Base-by-base conservation (phyloP, 1,139 yeast genomes). In the Kodamaea sp. region DNA sequence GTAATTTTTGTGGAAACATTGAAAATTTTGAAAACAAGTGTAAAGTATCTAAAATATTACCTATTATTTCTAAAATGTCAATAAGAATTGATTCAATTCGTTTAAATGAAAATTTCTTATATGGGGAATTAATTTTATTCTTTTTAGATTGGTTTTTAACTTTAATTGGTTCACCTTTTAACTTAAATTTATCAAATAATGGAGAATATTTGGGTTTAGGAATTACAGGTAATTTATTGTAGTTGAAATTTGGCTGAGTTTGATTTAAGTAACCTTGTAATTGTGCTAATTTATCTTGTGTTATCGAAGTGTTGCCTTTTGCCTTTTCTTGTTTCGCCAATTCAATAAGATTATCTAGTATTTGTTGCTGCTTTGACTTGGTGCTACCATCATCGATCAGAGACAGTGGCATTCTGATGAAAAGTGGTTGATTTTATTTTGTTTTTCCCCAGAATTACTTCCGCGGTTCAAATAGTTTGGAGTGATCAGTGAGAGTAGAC, bases 11-110 rank as follows among this genome's bases (percentile, higher is more conserved):
- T 1, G 77, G 77, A 45, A 71, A 71, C 67, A 70, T 44, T 55
- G 76, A 52, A 34, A 71, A 54, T 41, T 65, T 64, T 31, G 73
- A 67, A 32, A 71, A 63, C 38, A 71, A 60, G 48, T 71, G 76
- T 27, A 71, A 58, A 42, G 70, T 71, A 51, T 71, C 77, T 29
- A 71, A 54, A 4, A 71, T 47, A 39, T 67, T 69, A 24, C 75
- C 76, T 23, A 66, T 25, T 5, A 57, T 56, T 52, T 71, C 77
- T 24, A 71, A 52, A 2, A 64, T 46, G 9, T 55, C 57, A 3
- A 71, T 58, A 4, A 67, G 45, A 2, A 57, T 43, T 26, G 50
- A 39, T 48, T 71, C 77, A 6, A 65, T 36, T 23, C 55, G 55
- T 38, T 63, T 65, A 44, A 68, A 43, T 2, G 55, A 48, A 41